Evolutionary conservation across 2,329 filamentous ascomycete species (phyloP).

Genomic region (Apiospora saccharicola): DNA sequence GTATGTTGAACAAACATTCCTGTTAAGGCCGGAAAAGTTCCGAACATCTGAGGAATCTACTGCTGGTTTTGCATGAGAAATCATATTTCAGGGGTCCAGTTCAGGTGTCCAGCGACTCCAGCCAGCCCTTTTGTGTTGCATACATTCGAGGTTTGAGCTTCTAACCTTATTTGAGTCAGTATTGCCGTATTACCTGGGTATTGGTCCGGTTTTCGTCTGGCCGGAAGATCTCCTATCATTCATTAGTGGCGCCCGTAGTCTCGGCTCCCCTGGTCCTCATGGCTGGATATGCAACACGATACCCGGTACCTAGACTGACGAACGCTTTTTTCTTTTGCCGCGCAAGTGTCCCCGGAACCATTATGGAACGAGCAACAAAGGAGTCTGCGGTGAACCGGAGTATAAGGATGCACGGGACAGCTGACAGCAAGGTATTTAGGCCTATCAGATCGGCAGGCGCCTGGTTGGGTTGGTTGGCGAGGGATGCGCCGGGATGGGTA

Average conservation of each 20-base stretch:
- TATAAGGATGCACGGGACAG: slow-evolving; percentile 9
- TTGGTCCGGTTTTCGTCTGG: not conserved
- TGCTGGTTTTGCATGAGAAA: not conserved
- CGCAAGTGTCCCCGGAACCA: not conserved
- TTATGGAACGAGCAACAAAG: not conserved
- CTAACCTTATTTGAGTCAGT: not conserved
- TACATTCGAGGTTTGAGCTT: not conserved
- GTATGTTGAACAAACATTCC: not conserved
- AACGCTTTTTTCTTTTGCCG: not conserved
- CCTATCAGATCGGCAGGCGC: not conserved
- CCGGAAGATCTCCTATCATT: not conserved
- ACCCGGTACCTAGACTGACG: not conserved
- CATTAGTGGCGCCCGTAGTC: not conserved
- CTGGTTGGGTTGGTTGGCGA: not conserved
- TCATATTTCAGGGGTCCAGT: not conserved
- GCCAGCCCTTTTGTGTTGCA: not conserved
- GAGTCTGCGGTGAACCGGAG: slow-evolving; percentile 15
- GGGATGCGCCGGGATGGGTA: not conserved
- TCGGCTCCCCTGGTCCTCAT: slow-evolving; percentile 8
- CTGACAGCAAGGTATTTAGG: not conserved
- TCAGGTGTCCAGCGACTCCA: not conserved
- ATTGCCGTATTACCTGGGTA: not conserved
- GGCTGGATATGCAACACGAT: not conserved
- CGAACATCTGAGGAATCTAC: not conserved
- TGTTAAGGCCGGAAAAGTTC: not conserved